phyloP scores from a whole-genome alignment of 1,284 basidiomycete genomes.

The Boletus smithii region DNA sequence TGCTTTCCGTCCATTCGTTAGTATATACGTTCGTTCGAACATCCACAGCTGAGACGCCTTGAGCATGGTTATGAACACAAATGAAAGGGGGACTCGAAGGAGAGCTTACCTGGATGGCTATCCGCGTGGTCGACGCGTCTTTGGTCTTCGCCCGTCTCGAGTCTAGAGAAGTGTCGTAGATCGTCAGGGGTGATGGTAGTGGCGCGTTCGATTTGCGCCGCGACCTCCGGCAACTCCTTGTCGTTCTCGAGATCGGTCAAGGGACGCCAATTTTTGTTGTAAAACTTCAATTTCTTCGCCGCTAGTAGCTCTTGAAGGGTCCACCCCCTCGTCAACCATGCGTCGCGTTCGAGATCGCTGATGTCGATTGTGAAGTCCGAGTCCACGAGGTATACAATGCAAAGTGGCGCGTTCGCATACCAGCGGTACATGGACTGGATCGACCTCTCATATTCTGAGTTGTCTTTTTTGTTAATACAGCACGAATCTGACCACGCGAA shows the following conservation, averaged over 20 bases:
- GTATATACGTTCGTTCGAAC: background rate
- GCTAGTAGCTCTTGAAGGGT: background rate
- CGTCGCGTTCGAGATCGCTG: background rate
- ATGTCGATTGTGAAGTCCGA: background rate
- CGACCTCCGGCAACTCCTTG: background rate
- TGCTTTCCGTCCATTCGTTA: background rate
- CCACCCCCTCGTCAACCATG: background rate
- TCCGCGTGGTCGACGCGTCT: background rate
- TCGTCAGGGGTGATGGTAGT: background rate
- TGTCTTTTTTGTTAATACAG: too few relatives aligned
- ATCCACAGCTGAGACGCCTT: background rate
- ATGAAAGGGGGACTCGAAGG: background rate
- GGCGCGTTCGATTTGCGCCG: background rate
- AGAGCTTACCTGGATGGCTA: background rate
- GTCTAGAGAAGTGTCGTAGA: background rate
- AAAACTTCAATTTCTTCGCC: background rate
- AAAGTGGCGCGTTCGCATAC: background rate
- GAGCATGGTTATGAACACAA: background rate
- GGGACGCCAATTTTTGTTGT: background rate
- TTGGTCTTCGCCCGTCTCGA: background rate
- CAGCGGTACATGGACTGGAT: background rate
- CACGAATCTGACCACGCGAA: background rate
- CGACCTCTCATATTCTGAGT: background rate
- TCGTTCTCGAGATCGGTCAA: background rate
- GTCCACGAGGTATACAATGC: background rate